A percentile compares a stretch with the other conserved stretches of the same genome.
Evolutionary conservation across 2,329 filamentous ascomycete species (phyloP).

Genomic region (Raffaelea albimanens): DNA sequence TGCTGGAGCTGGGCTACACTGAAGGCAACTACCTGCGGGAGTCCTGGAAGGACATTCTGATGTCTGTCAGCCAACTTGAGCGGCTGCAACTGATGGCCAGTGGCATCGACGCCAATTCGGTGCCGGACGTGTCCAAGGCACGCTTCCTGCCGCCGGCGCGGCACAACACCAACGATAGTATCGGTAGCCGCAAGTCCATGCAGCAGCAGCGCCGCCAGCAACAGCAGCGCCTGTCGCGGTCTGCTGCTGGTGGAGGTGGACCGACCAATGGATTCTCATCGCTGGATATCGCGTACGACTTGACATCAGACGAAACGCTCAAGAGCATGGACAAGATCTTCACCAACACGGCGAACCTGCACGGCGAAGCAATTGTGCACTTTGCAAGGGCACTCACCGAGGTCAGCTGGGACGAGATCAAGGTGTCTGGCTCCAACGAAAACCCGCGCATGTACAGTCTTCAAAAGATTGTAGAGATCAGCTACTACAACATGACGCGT

Average conservation of each 20-base stretch:
- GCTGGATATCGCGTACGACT: constrained; percentile 80
- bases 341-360: constrained; percentile 87
- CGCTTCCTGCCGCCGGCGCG: constrained; percentile 53
- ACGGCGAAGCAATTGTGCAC: constrained; percentile 87
- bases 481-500: constrained; percentile 98
- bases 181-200: constrained; percentile 56
- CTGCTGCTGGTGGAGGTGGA: constrained; percentile 40
- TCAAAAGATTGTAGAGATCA: constrained; percentile 97
- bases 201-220: constrained; percentile 41
- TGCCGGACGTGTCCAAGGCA: constrained; percentile 85
- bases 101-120: constrained; percentile 82
- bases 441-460: constrained; percentile 93
- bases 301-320: constrained; percentile 74
- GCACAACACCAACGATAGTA: constrained; percentile 34
- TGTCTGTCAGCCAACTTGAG: constrained; percentile 92
- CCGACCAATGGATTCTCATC: constrained; percentile 54
- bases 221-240: too few species aligned
- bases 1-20: constrained; percentile 84
- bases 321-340: constrained; percentile 93
- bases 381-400: constrained; percentile 89
- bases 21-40: constrained; percentile 83
- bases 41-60: constrained; percentile 92
- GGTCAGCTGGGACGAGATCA: constrained; percentile 98
- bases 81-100: constrained; percentile 90
- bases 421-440: constrained; percentile 91